These are phyloP conservation scores for Aspergillus pseudotamarii DNA, from an alignment of 2,329 filamentous ascomycete species.

Conservation along the genomic window DNA sequence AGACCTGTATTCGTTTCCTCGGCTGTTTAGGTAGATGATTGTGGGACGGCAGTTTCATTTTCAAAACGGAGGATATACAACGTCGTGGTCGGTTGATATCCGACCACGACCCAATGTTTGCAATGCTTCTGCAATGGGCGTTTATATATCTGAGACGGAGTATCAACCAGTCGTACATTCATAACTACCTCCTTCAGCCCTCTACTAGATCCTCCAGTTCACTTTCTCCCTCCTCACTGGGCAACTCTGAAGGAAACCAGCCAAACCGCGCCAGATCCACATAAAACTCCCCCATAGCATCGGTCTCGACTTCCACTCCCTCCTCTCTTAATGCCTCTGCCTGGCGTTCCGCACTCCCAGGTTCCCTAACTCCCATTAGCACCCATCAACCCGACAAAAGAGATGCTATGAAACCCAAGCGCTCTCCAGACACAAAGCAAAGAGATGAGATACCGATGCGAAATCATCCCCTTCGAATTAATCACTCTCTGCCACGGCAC, in stretches of 20 bases:
- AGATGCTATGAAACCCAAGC: not conserved
- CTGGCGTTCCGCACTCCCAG: conserved; percentile 47
- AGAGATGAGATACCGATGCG: conserved; percentile 64
- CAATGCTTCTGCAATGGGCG: not conserved
- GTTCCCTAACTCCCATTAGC: conserved; percentile 32
- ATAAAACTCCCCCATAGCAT: conserved; percentile 48
- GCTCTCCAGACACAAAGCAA: rapidly evolving
- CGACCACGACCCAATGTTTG: not conserved
- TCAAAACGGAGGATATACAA: not conserved
- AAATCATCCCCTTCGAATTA: conserved; percentile 83
- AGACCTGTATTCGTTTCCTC: not conserved
- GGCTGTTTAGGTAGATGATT: not conserved
- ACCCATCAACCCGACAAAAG: not conserved
- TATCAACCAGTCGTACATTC: not conserved
- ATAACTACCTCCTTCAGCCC: not conserved
- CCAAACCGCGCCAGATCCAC: conserved; percentile 47
- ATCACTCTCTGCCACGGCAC: conserved; percentile 96
- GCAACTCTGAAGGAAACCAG: conserved; percentile 55
- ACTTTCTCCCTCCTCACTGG: conserved; percentile 45
- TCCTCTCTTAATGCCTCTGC: conserved; percentile 44
- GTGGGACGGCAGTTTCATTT: not conserved
- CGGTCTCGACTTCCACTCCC: conserved; percentile 45
- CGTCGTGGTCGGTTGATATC: not conserved
- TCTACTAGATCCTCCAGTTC: conserved; percentile 15
- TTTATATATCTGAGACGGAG: not conserved